phyloP scores from a whole-genome alignment of 345 rosid genomes.

The Erodium maritimum region DNA sequence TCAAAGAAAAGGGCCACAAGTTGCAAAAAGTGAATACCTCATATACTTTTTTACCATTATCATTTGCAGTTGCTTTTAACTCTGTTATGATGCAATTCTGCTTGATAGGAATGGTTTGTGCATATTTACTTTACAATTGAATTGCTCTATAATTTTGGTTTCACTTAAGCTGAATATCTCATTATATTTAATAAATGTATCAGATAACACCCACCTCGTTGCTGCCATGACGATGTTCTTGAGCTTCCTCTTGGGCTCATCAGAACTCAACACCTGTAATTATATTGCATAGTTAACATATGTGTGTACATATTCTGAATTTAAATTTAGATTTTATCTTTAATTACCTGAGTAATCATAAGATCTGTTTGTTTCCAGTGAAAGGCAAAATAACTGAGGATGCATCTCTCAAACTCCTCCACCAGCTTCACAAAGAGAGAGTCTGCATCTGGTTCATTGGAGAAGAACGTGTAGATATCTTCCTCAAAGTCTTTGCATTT shows the following conservation, averaged over 20 bases:
- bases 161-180: too few relatives aligned
- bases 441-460: slow-evolving; percentile 49
- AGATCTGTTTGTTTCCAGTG: slow-evolving; percentile 75
- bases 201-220: slow-evolving; percentile 35
- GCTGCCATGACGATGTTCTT: slow-evolving; percentile 77
- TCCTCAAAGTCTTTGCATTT: slow-evolving; percentile 58
- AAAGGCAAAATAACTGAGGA: slow-evolving; percentile 73
- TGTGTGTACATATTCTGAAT: too few relatives aligned
- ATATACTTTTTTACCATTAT: too few relatives aligned
- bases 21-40: too few relatives aligned
- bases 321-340: background rate
- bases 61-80: too few relatives aligned
- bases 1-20: too few relatives aligned
- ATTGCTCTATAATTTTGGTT: too few relatives aligned
- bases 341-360: slow-evolving; percentile 13
- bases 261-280: slow-evolving; percentile 50
- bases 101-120: too few relatives aligned
- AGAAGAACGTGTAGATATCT: slow-evolving; percentile 55
- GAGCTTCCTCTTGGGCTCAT: slow-evolving; percentile 64
- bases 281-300: too few relatives aligned
- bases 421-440: slow-evolving; percentile 68
- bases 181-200: background rate
- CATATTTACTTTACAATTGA: too few relatives aligned
- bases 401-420: slow-evolving; percentile 89
- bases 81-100: too few relatives aligned